A percentile compares a stretch with the other conserved stretches of the same genome.
These are phyloP conservation scores for Calonectria leucothoes DNA, from an alignment of 2,329 filamentous ascomycete species.

Conservation along the genomic window DNA sequence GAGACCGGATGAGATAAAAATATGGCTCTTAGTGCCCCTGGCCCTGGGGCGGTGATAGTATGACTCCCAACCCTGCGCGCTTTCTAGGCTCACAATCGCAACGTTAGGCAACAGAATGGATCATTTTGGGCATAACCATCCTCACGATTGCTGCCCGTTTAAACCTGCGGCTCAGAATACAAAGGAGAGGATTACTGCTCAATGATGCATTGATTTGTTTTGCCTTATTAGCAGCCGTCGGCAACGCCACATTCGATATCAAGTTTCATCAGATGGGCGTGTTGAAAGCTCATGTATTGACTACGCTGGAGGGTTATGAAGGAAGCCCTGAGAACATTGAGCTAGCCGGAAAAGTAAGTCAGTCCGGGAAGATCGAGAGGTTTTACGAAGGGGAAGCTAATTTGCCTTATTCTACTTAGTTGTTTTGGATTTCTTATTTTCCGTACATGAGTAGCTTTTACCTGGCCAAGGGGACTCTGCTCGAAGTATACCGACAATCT, in stretches of 20 bases:
- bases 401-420: neutral
- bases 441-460: neutral
- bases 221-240: neutral
- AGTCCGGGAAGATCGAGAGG: too few relatives aligned
- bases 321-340: neutral
- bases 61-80: neutral
- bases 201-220: neutral
- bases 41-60: neutral
- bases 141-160: neutral
- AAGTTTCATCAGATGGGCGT: neutral
- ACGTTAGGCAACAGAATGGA: neutral
- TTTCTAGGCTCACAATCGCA: neutral
- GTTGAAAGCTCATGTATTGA: neutral
- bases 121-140: neutral
- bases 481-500: neutral
- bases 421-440: neutral
- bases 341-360: neutral
- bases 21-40: neutral
- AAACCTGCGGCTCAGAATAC: neutral
- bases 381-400: neutral
- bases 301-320: neutral
- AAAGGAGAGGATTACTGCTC: neutral
- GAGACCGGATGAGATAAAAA: neutral
- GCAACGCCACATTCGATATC: neutral
- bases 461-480: neutral